Evolutionary conservation across 2,329 filamentous ascomycete genomes (phyloP), one percentile per base, ranked within the genome.

Genomic region (Colletotrichum sp.): DNA sequence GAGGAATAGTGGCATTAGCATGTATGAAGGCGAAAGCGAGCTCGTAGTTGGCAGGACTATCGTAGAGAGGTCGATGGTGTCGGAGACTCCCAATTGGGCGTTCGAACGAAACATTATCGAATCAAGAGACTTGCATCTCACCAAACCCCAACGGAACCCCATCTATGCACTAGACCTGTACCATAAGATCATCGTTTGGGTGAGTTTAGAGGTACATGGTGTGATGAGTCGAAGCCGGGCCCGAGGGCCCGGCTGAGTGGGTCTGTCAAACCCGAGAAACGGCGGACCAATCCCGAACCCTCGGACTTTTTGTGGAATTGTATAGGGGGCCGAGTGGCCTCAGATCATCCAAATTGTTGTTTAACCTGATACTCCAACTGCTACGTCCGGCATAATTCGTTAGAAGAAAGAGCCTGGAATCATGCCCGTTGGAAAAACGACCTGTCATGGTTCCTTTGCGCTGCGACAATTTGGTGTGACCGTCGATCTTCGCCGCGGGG

Each of bases 341-440:
- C 18, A 48, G 39, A 12, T 7, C 39, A 48, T 7, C 5, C 39
- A 48, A 4, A 48, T 3, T 18, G 10, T 4, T 8, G 39, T 52
- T 24, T 8, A 0, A 0, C n/a, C n/a, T 52, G n/a, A 8, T 22
- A 8, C 6, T 24, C n/a, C 44, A 8, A 4, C n/a, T 13, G 3
- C n/a, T 24, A 13, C 12, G n/a, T 13, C 6, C 44, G n/a, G 44
- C 44, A 22, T 4, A 52, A 52, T 24, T 7, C 0, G n/a, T 48
- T 4, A 48, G 18, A n/a, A 12, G 39, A 52, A 52, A 22, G 6
- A 12, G 44, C n/a, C 3, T 13, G n/a, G 44, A 52, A 52, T 5
- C 3, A 52, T 22, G n/a, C n/a, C 12, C 44, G n/a, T 8, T 22
- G 8, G 12, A 13, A 5, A 52, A n/a, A 52, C 44, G 44, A 22